These are phyloP conservation scores for Sporothrix inflata DNA, from an alignment of 2,329 filamentous ascomycete genomes.

Conservation along the genomic window DNA sequence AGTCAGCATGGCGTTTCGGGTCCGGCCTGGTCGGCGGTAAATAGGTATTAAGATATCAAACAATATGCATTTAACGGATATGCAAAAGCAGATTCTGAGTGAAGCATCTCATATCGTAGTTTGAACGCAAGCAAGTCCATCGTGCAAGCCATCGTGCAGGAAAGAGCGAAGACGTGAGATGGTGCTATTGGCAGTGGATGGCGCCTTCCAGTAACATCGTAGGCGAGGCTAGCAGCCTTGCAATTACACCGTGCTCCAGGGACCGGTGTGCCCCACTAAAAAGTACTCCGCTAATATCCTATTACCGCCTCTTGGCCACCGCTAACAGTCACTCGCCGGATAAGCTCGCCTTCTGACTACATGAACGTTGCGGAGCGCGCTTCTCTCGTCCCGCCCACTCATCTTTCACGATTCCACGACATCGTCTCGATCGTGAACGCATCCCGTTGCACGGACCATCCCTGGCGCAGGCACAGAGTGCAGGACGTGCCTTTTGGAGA, in stretches of 20 bases:
- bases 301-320: neutral
- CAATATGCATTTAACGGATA: neutral
- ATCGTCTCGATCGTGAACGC: neutral
- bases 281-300: neutral
- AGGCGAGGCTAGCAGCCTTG: constrained; percentile 18
- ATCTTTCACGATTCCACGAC: neutral
- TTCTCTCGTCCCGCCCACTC: neutral
- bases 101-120: neutral
- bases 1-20: constrained; percentile 14
- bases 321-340: constrained; percentile 19
- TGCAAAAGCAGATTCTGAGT: neutral
- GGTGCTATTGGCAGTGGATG: neutral
- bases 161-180: neutral
- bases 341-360: constrained; percentile 11
- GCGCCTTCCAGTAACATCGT: neutral
- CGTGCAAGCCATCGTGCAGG: neutral
- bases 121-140: neutral
- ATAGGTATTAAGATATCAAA: constrained; percentile 1
- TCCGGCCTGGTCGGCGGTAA: neutral
- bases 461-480: neutral
- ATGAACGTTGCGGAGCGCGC: neutral
- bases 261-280: neutral
- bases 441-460: too few species aligned
- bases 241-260: neutral
- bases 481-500: neutral